Evolutionary conservation across 139 green algal genomes (phyloP).

Genomic region (Limnomonas spitsbergensis): DNA sequence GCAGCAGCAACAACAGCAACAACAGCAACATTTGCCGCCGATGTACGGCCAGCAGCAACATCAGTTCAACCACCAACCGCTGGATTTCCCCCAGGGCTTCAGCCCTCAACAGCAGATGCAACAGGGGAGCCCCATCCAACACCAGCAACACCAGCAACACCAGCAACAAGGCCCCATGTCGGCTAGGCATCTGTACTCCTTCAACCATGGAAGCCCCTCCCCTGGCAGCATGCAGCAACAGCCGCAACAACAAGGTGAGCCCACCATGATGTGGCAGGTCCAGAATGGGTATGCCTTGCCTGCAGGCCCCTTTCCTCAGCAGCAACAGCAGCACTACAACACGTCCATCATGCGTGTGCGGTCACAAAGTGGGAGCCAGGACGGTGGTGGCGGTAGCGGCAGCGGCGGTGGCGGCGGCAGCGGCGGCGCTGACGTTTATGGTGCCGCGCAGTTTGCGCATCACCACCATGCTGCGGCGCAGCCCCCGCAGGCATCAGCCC

Average conservation of each 20-base stretch:
- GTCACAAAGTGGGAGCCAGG: neutral
- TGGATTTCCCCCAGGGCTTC: neutral
- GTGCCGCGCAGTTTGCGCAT: neutral
- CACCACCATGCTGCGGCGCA: neutral
- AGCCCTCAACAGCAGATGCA: too few species aligned
- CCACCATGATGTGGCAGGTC: neutral
- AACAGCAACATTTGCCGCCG: conserved; percentile 12
- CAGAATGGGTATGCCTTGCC: neutral
- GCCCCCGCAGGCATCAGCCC: neutral
- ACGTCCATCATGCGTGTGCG: conserved; percentile 5
- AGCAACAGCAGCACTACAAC: conserved; percentile 12
- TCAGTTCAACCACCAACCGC: neutral
- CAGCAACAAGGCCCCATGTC: neutral
- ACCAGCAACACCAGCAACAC: conserved; percentile 1
- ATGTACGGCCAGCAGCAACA: neutral
- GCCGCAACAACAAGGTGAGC: neutral
- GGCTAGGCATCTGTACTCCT: conserved; percentile 2
- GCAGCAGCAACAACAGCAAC: too few species aligned
- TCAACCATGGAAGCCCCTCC: neutral
- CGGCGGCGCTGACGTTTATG: neutral
- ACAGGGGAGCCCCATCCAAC: neutral
- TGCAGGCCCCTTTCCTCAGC: neutral
- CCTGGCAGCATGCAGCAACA: neutral
- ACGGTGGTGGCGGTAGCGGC: neutral
- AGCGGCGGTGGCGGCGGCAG: neutral